phyloP scores from a whole-genome alignment of 2,329 filamentous ascomycete genomes.

The Pestalotiopsis sp. region DNA sequence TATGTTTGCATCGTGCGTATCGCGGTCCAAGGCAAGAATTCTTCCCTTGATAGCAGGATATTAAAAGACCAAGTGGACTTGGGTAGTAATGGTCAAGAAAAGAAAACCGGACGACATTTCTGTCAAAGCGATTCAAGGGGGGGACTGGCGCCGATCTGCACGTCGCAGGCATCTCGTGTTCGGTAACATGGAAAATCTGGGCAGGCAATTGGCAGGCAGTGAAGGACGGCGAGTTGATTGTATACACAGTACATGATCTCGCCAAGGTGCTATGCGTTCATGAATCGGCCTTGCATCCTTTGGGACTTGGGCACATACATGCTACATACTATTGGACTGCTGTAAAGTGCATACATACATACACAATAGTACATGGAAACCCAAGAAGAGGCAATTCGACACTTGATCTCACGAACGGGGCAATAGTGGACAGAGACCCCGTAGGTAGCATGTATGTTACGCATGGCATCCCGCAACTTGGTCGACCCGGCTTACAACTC shows the following conservation, averaged over 20 bases:
- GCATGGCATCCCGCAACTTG: neutral
- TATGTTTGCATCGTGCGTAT: neutral
- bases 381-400: neutral
- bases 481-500: neutral
- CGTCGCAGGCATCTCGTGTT: slow-evolving; percentile 10
- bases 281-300: slow-evolving; percentile 5
- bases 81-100: neutral
- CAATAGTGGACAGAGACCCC: neutral
- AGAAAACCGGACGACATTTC: neutral
- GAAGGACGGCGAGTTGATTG: neutral
- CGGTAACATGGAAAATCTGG: neutral
- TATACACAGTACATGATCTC: slow-evolving; percentile 7
- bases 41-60: neutral
- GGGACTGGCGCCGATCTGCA: neutral
- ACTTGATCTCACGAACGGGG: neutral
- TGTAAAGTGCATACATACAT: neutral
- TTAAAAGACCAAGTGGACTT: neutral
- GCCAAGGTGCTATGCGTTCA: slow-evolving; percentile 8
- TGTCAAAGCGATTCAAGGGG: neutral
- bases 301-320: neutral
- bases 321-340: no score
- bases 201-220: neutral
- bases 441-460: neutral
- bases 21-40: neutral
- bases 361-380: neutral